Conservation (phyloP, 1,284 basidiomycete species). For the Cerrena zonata region DNA sequence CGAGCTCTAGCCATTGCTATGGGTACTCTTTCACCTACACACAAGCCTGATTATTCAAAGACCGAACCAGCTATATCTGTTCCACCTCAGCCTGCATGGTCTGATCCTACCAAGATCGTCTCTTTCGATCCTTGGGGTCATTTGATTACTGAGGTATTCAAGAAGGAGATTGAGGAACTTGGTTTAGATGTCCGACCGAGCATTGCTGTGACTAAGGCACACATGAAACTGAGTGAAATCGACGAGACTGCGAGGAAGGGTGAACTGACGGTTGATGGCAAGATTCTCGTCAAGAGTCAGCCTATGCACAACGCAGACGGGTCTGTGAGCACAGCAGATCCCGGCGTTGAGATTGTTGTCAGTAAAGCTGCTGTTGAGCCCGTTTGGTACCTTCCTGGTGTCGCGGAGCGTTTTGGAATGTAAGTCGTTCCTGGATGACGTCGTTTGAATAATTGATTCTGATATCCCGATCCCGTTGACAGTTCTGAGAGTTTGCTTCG, state of each 20-base stretch:
- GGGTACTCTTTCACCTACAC: constrained; percentile 79
- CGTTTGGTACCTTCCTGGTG: constrained; percentile 93
- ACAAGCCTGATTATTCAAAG: constrained; percentile 81
- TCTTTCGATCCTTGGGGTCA: constrained; percentile 95
- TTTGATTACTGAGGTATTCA: constrained; percentile 77
- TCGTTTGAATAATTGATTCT: constrained; percentile 2
- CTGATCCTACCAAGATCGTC: constrained; percentile 78
- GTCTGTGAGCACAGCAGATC: constrained; percentile 51
- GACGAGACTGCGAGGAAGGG: constrained; percentile 78
- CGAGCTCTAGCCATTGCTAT: constrained; percentile 87
- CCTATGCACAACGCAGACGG: constrained; percentile 62
- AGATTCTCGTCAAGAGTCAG: constrained; percentile 67
- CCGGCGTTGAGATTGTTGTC: constrained; percentile 82
- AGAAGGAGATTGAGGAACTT: constrained; percentile 54
- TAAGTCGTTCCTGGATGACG: constrained; percentile 35
- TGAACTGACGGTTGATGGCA: constrained; percentile 75
- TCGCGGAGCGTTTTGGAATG: constrained; percentile 85
- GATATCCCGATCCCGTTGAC: background rate
- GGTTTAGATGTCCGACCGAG: constrained; percentile 82
- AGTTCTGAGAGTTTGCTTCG: constrained; percentile 82
- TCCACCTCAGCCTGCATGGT: constrained; percentile 79
- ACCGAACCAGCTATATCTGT: constrained; percentile 88
- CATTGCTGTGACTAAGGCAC: constrained; percentile 84
- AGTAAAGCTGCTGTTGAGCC: constrained; percentile 88
- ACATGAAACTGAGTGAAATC: constrained; percentile 87